phyloP scores from a whole-genome alignment of 495 filamentous ascomycete genomes.

The Mytilinidion resinicola region DNA sequence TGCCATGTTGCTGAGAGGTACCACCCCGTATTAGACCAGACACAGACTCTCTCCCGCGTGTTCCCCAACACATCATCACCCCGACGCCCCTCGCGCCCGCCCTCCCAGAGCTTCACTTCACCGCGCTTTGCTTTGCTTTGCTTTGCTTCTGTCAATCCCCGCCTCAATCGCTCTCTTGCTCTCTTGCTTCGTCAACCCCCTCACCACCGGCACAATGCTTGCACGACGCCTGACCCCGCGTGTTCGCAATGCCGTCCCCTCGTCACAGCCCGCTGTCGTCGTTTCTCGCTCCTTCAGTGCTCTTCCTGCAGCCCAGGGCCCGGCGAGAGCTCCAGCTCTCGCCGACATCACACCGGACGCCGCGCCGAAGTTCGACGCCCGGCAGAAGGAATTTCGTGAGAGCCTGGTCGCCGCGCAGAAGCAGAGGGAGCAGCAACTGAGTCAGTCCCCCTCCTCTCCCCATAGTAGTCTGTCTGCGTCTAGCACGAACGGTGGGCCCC shows the following conservation, averaged over 20 bases:
- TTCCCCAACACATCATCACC: not conserved
- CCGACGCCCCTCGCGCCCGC: not conserved
- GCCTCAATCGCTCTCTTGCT: not conserved
- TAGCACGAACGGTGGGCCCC: conserved; percentile 3
- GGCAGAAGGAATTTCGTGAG: conserved; percentile 81
- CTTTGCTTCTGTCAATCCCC: not conserved
- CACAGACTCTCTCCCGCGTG: not conserved
- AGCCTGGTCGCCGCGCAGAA: conserved; percentile 68
- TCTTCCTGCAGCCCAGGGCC: conserved; percentile 15
- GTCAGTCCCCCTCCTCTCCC: conserved; percentile 53
- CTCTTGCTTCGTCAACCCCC: not conserved
- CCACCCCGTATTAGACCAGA: not conserved
- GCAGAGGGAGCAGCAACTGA: conserved; percentile 73
- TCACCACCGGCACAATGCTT: not conserved
- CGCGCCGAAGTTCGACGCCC: conserved; percentile 65
- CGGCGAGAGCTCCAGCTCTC: conserved; percentile 62
- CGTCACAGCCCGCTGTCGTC: conserved; percentile 4
- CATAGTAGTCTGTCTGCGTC: conserved; percentile 43
- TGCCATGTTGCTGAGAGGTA: not conserved
- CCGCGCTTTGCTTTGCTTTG: not conserved
- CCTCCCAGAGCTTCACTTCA: not conserved
- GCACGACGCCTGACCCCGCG: conserved; percentile 11
- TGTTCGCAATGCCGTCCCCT: conserved; percentile 16
- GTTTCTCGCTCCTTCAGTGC: conserved; percentile 21
- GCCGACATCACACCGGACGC: conserved; percentile 72